These are phyloP conservation scores for Tolypocladium cylindrosporum DNA, from an alignment of 2,329 filamentous ascomycete species.

Conservation along the genomic window DNA sequence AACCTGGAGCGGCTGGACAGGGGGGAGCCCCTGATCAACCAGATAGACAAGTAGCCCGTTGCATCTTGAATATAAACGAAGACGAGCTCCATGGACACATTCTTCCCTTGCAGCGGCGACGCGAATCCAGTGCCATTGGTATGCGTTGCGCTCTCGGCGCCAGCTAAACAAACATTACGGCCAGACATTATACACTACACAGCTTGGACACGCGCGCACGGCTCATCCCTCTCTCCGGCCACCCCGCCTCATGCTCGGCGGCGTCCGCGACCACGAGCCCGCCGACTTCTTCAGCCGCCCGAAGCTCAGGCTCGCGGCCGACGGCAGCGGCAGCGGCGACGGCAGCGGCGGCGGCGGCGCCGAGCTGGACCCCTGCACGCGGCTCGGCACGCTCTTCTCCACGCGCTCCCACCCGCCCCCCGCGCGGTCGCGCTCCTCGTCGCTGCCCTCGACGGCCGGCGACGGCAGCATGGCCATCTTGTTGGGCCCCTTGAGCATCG, in stretches of 20 bases:
- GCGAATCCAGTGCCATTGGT: background rate
- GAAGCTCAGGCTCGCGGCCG: constrained; percentile 35
- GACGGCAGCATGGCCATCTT: constrained; percentile 15
- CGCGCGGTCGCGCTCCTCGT: constrained; percentile 14
- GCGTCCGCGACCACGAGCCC: constrained; percentile 33
- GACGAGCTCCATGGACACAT: background rate
- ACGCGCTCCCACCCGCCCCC: constrained; percentile 17
- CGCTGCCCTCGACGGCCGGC: constrained; percentile 16
- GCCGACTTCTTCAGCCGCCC: constrained; percentile 40
- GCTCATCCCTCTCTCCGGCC: constrained; percentile 12
- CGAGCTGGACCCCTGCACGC: constrained; percentile 9
- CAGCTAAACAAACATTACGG: background rate
- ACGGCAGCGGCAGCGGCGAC: constrained; percentile 16
- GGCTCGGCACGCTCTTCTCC: constrained; percentile 11
- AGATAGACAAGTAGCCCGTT: background rate
- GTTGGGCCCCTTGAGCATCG: constrained; percentile 21
- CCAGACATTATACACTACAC: background rate
- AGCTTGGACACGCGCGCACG: background rate
- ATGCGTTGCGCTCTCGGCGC: background rate
- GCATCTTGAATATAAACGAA: too few relatives aligned
- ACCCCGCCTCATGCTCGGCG: constrained; percentile 27
- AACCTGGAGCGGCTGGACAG: constrained; percentile 18
- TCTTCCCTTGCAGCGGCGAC: background rate
- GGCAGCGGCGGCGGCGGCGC: constrained; percentile 13
- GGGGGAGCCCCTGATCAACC: constrained; percentile 15